Conservation (phyloP, 768 basidiomycete genomes). For the Cystofilobasidium capitatum region DNA sequence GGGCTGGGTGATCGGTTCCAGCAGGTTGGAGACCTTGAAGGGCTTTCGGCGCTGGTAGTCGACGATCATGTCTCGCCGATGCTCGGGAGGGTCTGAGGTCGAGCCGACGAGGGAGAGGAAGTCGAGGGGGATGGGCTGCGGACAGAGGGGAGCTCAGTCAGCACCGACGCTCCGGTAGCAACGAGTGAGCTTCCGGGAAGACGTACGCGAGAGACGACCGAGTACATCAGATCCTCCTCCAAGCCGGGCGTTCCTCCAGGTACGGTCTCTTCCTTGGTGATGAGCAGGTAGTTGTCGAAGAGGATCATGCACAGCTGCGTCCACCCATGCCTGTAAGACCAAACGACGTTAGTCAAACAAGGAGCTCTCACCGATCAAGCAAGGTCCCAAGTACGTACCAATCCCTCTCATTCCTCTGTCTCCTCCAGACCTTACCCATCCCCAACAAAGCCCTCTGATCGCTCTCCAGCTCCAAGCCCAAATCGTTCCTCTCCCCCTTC, state of each 20-base stretch:
- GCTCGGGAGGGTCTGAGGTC: slow-evolving; percentile 12
- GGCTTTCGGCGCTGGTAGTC: slow-evolving; percentile 20
- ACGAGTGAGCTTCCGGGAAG: too few species aligned
- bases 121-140: slow-evolving; percentile 22
- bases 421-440: slow-evolving; percentile 6
- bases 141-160: too few species aligned
- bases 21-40: slow-evolving; percentile 8
- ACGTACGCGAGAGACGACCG: slow-evolving; percentile 22
- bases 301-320: slow-evolving; percentile 16
- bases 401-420: slow-evolving; percentile 20
- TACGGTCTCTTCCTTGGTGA: slow-evolving; percentile 19
- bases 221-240: slow-evolving; percentile 23
- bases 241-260: slow-evolving; percentile 10
- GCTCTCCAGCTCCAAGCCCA: slow-evolving; percentile 5
- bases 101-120: slow-evolving; percentile 19
- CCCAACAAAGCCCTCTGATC: slow-evolving; percentile 17
- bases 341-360: not conserved
- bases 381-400: not conserved
- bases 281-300: slow-evolving; percentile 26
- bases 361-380: not conserved
- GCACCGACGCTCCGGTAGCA: too few species aligned
- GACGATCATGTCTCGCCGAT: slow-evolving; percentile 25
- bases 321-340: slow-evolving; percentile 7
- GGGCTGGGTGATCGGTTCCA: slow-evolving; percentile 23
- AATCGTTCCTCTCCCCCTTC: slow-evolving; percentile 20